Evolutionary conservation across 108 stramenopile species (phyloP).

Genomic region (Cyclotella baltica): DNA sequence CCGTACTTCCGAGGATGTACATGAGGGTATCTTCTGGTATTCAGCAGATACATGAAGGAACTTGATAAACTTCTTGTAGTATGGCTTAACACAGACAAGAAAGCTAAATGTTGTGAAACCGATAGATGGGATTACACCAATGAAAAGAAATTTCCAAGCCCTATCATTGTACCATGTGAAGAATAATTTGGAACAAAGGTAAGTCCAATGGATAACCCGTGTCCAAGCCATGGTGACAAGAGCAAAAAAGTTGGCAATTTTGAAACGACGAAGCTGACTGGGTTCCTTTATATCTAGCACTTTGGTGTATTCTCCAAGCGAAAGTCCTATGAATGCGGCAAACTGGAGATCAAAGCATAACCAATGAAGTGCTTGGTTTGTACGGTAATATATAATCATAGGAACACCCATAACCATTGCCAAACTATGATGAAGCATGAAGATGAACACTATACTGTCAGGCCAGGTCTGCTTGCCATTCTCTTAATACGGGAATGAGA

Average conservation of each 20-base stretch:
- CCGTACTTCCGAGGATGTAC: slow-evolving; percentile 3
- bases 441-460: slow-evolving; percentile 4
- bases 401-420: slow-evolving; percentile 35
- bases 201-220: slow-evolving; percentile 30
- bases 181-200: slow-evolving; percentile 10
- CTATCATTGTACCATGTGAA: slow-evolving; percentile 26
- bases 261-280: slow-evolving; percentile 32
- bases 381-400: slow-evolving; percentile 31
- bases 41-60: slow-evolving; percentile 33
- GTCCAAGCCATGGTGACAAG: slow-evolving; percentile 32
- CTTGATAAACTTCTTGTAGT: slow-evolving; percentile 38
- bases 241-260: slow-evolving; percentile 23
- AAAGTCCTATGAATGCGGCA: slow-evolving; percentile 20
- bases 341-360: slow-evolving; percentile 44
- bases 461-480: slow-evolving; percentile 25
- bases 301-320: slow-evolving; percentile 30
- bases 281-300: slow-evolving; percentile 29
- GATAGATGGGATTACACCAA: slow-evolving; percentile 11
- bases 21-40: slow-evolving; percentile 15
- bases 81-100: slow-evolving; percentile 24
- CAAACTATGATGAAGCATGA: slow-evolving; percentile 36
- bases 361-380: slow-evolving; percentile 32
- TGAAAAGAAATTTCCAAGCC: slow-evolving; percentile 26
- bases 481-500: slow-evolving; percentile 1
- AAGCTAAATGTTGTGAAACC: slow-evolving; percentile 13